phyloP scores from a whole-genome alignment of 331 rosid species.

The Erythrophleum ivorense region DNA sequence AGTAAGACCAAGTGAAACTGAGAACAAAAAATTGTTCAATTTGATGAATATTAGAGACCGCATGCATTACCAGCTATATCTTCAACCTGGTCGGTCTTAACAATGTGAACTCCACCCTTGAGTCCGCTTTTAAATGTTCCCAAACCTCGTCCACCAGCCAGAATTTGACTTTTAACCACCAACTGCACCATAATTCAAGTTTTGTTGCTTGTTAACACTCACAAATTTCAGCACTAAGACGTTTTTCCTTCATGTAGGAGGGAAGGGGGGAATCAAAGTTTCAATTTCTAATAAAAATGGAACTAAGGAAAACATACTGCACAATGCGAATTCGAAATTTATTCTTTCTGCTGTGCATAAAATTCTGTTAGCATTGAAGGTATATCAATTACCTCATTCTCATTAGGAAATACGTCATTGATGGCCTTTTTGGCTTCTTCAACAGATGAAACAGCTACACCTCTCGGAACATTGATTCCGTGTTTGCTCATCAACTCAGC shows the following conservation, averaged over 20 bases:
- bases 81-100: constrained; percentile 80
- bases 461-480: constrained; percentile 89
- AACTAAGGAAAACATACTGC: constrained; percentile 5
- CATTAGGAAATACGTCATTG: constrained; percentile 64
- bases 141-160: constrained; percentile 98
- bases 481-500: constrained; percentile 89
- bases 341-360: not conserved
- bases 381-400: constrained; percentile 72
- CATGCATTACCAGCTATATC: constrained; percentile 80
- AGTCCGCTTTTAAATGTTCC: constrained; percentile 94
- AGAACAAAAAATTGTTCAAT: constrained; percentile 29
- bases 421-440: constrained; percentile 75
- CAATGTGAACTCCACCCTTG: constrained; percentile 97
- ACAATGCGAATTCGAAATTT: not conserved
- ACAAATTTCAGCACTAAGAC: not conserved
- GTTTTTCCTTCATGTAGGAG: not conserved
- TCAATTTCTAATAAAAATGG: not conserved
- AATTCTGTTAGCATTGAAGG: constrained; percentile 1
- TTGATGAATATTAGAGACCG: constrained; percentile 21
- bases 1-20: constrained; percentile 21
- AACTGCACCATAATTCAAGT: constrained; percentile 66
- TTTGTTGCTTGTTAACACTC: constrained; percentile 28
- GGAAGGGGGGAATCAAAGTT: not conserved
- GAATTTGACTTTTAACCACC: constrained; percentile 97
- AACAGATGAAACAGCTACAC: constrained; percentile 68